phyloP scores from a whole-genome alignment of 140 eudicot species.

The Oenanthe javanica region DNA sequence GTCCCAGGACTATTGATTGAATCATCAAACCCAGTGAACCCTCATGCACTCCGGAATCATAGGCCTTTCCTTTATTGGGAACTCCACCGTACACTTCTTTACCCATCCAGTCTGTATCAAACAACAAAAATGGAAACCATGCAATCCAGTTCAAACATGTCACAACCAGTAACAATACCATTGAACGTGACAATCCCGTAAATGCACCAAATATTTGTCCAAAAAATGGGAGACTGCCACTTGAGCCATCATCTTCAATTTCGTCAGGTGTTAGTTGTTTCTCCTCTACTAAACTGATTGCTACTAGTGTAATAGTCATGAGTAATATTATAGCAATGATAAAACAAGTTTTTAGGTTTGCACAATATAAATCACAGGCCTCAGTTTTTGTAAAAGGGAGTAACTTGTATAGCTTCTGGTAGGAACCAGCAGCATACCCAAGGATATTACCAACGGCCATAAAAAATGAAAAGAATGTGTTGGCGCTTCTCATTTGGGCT shows the following conservation, averaged over 20 bases:
- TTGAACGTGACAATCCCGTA: not conserved
- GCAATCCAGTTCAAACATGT: slow-evolving; percentile 2
- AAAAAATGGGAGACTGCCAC: not conserved
- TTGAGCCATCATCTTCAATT: not conserved
- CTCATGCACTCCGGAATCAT: not conserved
- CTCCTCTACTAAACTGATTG: not conserved
- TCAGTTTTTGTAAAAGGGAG: not conserved
- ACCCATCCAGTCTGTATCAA: not conserved
- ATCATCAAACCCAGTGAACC: not conserved
- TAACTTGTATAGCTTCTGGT: not conserved
- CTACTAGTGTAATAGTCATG: not conserved
- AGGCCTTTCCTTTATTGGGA: not conserved
- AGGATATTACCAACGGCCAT: not conserved
- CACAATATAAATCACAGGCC: not conserved
- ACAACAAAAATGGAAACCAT: not conserved
- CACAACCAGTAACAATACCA: not conserved
- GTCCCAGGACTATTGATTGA: not conserved
- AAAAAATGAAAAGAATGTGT: not conserved
- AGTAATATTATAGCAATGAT: not conserved
- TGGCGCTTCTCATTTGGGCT: not conserved
- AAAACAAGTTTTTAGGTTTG: slow-evolving; percentile 1
- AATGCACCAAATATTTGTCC: not conserved
- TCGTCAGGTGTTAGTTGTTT: not conserved
- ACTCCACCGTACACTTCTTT: slow-evolving; percentile 1
- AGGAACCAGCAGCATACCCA: slow-evolving; percentile 4